Conservation (phyloP, 768 basidiomycete species). For the Suillus clintonianus region DNA sequence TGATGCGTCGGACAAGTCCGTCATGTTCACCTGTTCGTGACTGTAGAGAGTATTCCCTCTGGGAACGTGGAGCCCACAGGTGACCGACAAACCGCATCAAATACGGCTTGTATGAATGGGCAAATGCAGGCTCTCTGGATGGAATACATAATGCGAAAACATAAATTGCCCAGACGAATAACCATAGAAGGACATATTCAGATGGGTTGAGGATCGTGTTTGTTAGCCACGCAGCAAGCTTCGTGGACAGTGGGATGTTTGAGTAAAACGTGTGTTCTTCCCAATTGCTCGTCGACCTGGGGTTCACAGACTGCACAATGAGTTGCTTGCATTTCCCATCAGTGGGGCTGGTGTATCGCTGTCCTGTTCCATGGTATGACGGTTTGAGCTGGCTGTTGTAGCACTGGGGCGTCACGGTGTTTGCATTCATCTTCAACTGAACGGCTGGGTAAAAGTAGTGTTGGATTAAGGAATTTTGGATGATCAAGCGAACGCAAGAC, state of each 20-base stretch:
- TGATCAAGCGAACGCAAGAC: constrained; percentile 10
- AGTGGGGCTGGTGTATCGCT: constrained; percentile 25
- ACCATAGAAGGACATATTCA: constrained; percentile 8
- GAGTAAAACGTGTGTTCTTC: constrained; percentile 2
- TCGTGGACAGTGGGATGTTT: background rate
- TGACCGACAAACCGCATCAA: constrained; percentile 19
- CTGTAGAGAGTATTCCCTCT: constrained; percentile 21
- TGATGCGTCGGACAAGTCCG: constrained; percentile 2
- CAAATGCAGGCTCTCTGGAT: background rate
- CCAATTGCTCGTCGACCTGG: background rate
- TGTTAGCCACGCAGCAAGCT: constrained; percentile 20
- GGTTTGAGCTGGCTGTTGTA: constrained; percentile 18
- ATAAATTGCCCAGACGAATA: constrained; percentile 18
- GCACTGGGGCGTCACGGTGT: constrained; percentile 8
- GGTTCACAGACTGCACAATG: constrained; percentile 20
- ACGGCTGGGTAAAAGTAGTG: background rate
- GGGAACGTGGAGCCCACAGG: constrained; percentile 23
- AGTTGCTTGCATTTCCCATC: constrained; percentile 27
- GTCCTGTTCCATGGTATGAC: constrained; percentile 11
- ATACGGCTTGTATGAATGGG: constrained; percentile 15
- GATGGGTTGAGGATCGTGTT: background rate
- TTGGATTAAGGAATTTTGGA: background rate
- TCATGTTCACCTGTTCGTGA: background rate
- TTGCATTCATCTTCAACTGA: background rate
- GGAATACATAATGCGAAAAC: constrained; percentile 11